Percentiles rank a stretch among this genome's conserved stretches.
Conservation (phyloP, 192 early-diverging fungal genomes). For the Entrophospora sp. region DNA sequence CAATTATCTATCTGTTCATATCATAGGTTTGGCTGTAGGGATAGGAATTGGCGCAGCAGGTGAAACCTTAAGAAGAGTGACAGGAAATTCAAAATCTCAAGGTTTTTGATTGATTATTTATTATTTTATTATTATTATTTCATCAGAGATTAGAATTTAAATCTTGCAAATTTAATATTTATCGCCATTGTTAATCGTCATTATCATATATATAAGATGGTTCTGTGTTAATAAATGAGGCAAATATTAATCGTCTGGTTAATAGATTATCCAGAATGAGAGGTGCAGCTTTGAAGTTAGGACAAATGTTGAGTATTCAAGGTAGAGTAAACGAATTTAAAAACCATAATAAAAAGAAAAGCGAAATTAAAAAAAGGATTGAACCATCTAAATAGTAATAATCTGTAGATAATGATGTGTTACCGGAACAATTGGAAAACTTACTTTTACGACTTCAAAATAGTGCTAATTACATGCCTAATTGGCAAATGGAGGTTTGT, state of each 20-base stretch:
- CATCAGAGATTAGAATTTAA: slow-evolving; percentile 11
- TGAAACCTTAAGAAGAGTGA: slow-evolving; percentile 54
- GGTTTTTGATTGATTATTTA: background rate
- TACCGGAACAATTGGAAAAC: slow-evolving; percentile 72
- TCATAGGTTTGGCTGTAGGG: slow-evolving; percentile 49
- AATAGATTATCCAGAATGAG: slow-evolving; percentile 83
- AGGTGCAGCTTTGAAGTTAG: slow-evolving; percentile 93
- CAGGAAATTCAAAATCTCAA: slow-evolving; percentile 34
- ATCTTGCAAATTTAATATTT: too few species aligned
- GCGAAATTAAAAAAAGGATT: too few species aligned
- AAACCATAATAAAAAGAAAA: background rate
- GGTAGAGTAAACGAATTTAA: slow-evolving; percentile 46
- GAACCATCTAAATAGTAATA: background rate
- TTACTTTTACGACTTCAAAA: slow-evolving; percentile 86
- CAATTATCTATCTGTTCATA: slow-evolving; percentile 11
- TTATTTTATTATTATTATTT: background rate
- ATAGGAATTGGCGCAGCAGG: slow-evolving; percentile 63
- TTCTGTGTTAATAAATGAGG: slow-evolving; percentile 56
- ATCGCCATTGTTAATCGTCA: too few species aligned
- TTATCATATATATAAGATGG: slow-evolving; percentile 23
- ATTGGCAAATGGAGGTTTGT: slow-evolving; percentile 73
- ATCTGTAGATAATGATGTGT: slow-evolving; percentile 49
- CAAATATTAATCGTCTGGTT: slow-evolving; percentile 83
- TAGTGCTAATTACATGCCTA: slow-evolving; percentile 92
- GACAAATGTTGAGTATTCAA: slow-evolving; percentile 97